phyloP scores from a whole-genome alignment of 352 stramenopile genomes.

The Ophiocytium majus region DNA sequence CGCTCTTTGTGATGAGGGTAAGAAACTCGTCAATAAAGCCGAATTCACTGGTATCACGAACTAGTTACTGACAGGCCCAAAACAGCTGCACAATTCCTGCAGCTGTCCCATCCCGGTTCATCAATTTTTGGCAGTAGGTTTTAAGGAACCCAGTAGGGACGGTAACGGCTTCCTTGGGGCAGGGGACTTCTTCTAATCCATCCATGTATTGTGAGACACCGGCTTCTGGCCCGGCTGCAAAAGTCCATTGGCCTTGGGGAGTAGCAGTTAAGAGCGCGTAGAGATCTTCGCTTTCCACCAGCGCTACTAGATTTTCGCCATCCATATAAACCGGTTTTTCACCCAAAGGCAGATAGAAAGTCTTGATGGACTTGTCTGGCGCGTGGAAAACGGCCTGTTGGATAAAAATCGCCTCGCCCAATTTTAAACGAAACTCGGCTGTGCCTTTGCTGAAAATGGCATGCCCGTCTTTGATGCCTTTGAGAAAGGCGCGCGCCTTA shows the following conservation, averaged over 20 bases:
- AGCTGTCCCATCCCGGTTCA: not conserved
- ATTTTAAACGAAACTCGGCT: not conserved
- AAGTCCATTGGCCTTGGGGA: not conserved
- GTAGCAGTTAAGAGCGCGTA: not conserved
- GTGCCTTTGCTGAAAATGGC: not conserved
- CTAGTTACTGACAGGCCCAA: not conserved
- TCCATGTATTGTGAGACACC: not conserved
- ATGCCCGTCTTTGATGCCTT: not conserved
- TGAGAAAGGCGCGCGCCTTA: not conserved
- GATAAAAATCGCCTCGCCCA: not conserved
- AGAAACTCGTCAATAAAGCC: too few species aligned
- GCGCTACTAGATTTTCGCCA: not conserved
- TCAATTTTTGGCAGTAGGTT: not conserved
- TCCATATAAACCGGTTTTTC: not conserved
- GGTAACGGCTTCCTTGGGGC: not conserved
- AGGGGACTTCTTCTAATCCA: not conserved
- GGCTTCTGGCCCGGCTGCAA: not conserved
- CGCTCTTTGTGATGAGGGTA: too few species aligned
- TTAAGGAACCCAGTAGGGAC: not conserved
- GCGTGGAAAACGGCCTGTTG: not conserved
- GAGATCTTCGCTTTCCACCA: constrained; percentile 5
- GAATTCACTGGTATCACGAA: too few species aligned
- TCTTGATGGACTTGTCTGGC: not conserved
- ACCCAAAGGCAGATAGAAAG: not conserved
- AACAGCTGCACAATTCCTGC: not conserved